Conservation (phyloP, 257 asterid species). For the Handroanthus guayacan region DNA sequence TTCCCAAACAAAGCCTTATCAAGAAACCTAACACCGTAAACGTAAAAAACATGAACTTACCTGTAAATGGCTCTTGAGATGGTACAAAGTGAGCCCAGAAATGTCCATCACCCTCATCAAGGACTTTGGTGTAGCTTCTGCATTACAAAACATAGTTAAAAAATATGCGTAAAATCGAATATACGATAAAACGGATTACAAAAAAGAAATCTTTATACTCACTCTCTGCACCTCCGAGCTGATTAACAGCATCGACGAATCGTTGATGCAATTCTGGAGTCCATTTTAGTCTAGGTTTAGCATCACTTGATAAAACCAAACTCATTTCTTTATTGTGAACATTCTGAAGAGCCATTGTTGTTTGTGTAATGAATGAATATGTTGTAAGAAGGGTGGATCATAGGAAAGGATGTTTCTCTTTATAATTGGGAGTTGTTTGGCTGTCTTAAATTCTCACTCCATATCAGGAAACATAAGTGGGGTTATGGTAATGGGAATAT, state of each 20-base stretch:
- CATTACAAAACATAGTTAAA: slow-evolving; percentile 33
- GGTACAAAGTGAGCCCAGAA: slow-evolving; percentile 88
- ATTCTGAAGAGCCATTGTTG: slow-evolving; percentile 60
- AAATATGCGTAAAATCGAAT: not conserved
- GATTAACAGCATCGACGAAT: slow-evolving; percentile 69
- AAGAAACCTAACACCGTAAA: not conserved
- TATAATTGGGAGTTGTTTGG: slow-evolving; percentile 70
- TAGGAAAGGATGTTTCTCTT: slow-evolving; percentile 42
- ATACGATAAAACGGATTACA: not conserved
- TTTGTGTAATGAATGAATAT: slow-evolving; percentile 31
- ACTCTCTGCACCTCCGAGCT: slow-evolving; percentile 92
- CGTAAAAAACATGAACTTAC: slow-evolving; percentile 38
- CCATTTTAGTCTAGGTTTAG: slow-evolving; percentile 94
- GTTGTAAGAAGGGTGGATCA: slow-evolving; percentile 38
- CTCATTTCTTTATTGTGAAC: slow-evolving; percentile 57
- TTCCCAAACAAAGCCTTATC: not conserved
- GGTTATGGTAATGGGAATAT: slow-evolving; percentile 78
- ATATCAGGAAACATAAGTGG: slow-evolving; percentile 86
- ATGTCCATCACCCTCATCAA: slow-evolving; percentile 95
- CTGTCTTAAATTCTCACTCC: slow-evolving; percentile 84
- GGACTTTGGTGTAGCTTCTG: slow-evolving; percentile 97
- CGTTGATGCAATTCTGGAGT: slow-evolving; percentile 84
- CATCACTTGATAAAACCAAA: slow-evolving; percentile 79
- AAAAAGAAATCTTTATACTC: slow-evolving; percentile 38
- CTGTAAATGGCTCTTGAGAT: slow-evolving; percentile 98